These are phyloP conservation scores for Sonneratia alba DNA, from an alignment of 345 rosid species.

Conservation along the genomic window DNA sequence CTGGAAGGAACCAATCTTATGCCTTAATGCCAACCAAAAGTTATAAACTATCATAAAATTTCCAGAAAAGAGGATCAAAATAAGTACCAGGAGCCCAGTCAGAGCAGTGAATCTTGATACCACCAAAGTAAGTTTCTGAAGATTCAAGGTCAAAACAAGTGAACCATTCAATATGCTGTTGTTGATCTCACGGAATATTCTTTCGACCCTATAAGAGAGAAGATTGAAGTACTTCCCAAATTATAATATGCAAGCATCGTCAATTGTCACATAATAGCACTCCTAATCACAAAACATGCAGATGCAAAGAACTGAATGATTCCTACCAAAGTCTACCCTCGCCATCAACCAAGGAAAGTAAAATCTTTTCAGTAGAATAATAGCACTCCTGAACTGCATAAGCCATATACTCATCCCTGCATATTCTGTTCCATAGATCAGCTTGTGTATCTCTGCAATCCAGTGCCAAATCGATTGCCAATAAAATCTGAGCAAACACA, in stretches of 20 bases:
- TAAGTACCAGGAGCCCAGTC: slow-evolving; percentile 82
- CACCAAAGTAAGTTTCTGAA: slow-evolving; percentile 71
- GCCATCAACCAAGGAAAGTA: slow-evolving; percentile 76
- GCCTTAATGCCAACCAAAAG: not conserved
- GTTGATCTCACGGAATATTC: slow-evolving; percentile 74
- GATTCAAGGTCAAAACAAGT: slow-evolving; percentile 57
- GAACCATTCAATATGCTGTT: slow-evolving; percentile 56
- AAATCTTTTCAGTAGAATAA: slow-evolving; percentile 68
- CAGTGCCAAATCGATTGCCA: slow-evolving; percentile 91
- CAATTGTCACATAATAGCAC: not conserved
- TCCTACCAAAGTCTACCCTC: slow-evolving; percentile 90
- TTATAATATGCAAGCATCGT: not conserved
- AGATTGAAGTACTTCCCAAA: slow-evolving; percentile 8
- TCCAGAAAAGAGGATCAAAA: slow-evolving; percentile 2
- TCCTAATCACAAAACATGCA: not conserved
- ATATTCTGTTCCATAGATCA: slow-evolving; percentile 71
- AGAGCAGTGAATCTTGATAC: slow-evolving; percentile 79
- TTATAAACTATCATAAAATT: not conserved
- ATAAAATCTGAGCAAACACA: slow-evolving; percentile 50
- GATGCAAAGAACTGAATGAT: slow-evolving; percentile 6
- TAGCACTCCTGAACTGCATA: slow-evolving; percentile 97
- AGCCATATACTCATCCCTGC: slow-evolving; percentile 92
- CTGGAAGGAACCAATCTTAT: not conserved
- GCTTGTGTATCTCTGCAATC: slow-evolving; percentile 79
- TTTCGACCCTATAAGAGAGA: slow-evolving; percentile 66